These are phyloP conservation scores for Solanum gandarillasii DNA, from an alignment of 257 asterid species.

Conservation along the genomic window DNA sequence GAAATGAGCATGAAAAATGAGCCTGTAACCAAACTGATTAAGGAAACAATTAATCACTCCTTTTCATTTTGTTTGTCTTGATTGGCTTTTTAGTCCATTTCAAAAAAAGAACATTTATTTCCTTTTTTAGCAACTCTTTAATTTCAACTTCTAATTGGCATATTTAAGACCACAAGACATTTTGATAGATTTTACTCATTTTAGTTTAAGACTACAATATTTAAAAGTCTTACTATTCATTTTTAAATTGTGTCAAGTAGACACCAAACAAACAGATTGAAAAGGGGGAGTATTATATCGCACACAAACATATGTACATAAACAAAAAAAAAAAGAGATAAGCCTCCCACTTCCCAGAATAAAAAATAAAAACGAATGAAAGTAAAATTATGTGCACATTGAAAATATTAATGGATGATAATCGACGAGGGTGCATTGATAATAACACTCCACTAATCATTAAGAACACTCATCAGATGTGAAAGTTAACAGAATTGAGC, in stretches of 20 bases:
- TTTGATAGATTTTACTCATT: background rate
- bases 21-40: background rate
- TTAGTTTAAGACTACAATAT: background rate
- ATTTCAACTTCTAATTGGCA: background rate
- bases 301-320: background rate
- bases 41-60: background rate
- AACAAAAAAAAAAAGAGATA: background rate
- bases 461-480: background rate
- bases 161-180: background rate
- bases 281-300: background rate
- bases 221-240: background rate
- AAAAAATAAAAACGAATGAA: background rate
- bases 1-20: background rate
- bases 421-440: background rate
- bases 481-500: background rate
- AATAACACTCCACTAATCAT: background rate
- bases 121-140: background rate
- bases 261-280: background rate
- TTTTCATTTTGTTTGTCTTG: background rate
- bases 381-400: background rate
- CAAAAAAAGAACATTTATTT: background rate
- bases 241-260: background rate
- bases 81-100: background rate
- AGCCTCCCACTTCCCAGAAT: background rate
- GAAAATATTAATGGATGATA: background rate